Conservation (phyloP, 805 yeast species). For the Wickerhamomyces queroliae region DNA sequence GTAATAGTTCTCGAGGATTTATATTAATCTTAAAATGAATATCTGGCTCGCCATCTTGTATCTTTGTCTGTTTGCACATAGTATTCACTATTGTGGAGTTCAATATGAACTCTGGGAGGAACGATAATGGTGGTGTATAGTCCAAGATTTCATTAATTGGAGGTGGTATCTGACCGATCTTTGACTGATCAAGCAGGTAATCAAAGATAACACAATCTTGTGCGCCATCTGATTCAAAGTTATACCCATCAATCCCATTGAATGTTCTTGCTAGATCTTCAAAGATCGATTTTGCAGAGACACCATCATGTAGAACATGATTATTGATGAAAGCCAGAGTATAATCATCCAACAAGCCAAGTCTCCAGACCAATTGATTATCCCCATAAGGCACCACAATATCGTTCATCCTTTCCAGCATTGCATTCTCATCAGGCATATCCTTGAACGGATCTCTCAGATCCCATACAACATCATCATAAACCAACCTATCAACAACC, state of each 20-base stretch:
- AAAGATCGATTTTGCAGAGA: slow-evolving; percentile 17
- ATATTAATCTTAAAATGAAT: no score
- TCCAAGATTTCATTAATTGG: background rate
- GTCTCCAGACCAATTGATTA: background rate
- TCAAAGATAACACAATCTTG: background rate
- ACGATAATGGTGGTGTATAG: background rate
- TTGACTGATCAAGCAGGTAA: background rate
- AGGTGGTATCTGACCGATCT: background rate
- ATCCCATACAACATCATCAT: background rate
- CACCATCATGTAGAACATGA: slow-evolving; percentile 22
- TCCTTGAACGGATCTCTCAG: background rate
- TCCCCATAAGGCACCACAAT: background rate
- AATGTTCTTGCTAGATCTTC: slow-evolving; percentile 14
- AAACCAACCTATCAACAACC: background rate
- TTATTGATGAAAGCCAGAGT: slow-evolving; percentile 17
- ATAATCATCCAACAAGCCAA: background rate
- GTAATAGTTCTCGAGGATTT: no score
- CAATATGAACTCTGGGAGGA: background rate
- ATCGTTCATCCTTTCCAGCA: background rate
- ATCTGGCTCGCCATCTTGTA: background rate
- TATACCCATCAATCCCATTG: slow-evolving; percentile 1
- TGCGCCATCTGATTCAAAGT: background rate
- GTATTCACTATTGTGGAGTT: background rate
- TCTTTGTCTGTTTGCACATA: background rate
- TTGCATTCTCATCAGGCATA: background rate